Base-by-base conservation (phyloP, 345 rosid genomes). In the Linum trigynum region DNA sequence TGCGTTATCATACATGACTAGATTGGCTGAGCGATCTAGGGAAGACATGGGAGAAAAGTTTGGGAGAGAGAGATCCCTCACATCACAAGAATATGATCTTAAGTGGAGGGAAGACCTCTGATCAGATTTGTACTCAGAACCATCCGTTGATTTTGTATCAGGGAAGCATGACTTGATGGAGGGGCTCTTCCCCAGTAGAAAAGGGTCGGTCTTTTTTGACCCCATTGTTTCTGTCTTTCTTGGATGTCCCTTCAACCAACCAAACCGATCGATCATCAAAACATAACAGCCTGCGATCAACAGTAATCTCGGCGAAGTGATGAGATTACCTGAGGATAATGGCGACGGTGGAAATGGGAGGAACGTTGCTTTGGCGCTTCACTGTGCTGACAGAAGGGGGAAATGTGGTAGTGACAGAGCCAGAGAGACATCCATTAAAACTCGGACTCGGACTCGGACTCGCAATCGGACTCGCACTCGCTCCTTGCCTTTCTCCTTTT, bases 161-260 rank as follows among this genome's bases (percentile, higher is more conserved):
- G 62, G 62, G 38, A 59, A 59, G 38, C 62, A 59, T 3, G 62
- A 59, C 36, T 59, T 59, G 62, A 59, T 59, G 62, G 62, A 59
- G 7, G 62, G 62, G 38, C 62, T 59, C 62, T 32, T 59, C 10
- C 62, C 62, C 36, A 59, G 2, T 3, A 1, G 62, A 2, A 32
- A 32, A 10, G 62, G 11, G 35, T 23, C 39, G 36, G 5, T 23
- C 62, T 14, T 17, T 59, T 39, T 59, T 3, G 62, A 59, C 1
- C 15, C 39, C 62, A 59, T 59, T 59, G 16, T 63, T 45, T 57
- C 71, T 0, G 39, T 41, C 65, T 63, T 41, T 8, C 12, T 14
- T 3, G 12, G 2, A 45, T 45, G 32, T 23, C 32, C 51, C 51
- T 45, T 45, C 2, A 45, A 9, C 51, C 9, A 45, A 45, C 12